These are phyloP conservation scores for Mucor ambiguus DNA, from an alignment of 371 early-diverging fungal species.

Conservation along the genomic window DNA sequence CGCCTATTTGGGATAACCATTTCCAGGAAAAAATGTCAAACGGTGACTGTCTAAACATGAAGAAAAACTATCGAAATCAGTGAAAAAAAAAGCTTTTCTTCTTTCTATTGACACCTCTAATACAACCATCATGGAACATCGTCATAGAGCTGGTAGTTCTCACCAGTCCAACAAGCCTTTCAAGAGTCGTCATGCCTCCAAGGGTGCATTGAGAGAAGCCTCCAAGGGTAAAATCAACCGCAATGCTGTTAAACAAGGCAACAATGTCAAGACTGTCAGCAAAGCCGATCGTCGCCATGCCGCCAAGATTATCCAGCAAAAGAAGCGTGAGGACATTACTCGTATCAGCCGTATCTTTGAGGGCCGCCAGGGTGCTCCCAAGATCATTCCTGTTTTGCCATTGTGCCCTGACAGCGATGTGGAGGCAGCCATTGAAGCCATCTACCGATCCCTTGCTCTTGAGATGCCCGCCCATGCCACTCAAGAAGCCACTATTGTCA, in stretches of 20 bases:
- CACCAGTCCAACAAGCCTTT: constrained; percentile 95
- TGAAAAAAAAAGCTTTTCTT: constrained; percentile 16
- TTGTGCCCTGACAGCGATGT: constrained; percentile 82
- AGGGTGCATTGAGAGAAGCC: constrained; percentile 76
- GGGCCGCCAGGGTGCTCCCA: constrained; percentile 84
- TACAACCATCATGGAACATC: constrained; percentile 37
- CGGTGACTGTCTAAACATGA: constrained; percentile 13
- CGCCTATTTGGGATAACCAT: not conserved
- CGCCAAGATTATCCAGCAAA: constrained; percentile 78
- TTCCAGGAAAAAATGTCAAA: constrained; percentile 1
- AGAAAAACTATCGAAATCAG: constrained; percentile 8
- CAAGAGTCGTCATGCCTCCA: constrained; percentile 89
- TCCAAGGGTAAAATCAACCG: constrained; percentile 85
- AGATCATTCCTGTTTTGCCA: constrained; percentile 78
- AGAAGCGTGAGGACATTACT: constrained; percentile 77
- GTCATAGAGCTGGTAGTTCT: constrained; percentile 69
- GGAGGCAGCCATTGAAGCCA: constrained; percentile 50
- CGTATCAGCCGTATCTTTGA: constrained; percentile 76
- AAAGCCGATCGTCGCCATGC: constrained; percentile 87
- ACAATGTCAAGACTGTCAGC: constrained; percentile 42
- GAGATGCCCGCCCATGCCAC: constrained; percentile 35
- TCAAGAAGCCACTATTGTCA: constrained; percentile 26
- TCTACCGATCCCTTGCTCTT: constrained; percentile 60
- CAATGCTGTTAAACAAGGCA: constrained; percentile 55
- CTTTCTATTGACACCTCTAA: not conserved